These are phyloP conservation scores for Lactarius sanguifluus DNA, from an alignment of 768 basidiomycete genomes.

Conservation along the genomic window DNA sequence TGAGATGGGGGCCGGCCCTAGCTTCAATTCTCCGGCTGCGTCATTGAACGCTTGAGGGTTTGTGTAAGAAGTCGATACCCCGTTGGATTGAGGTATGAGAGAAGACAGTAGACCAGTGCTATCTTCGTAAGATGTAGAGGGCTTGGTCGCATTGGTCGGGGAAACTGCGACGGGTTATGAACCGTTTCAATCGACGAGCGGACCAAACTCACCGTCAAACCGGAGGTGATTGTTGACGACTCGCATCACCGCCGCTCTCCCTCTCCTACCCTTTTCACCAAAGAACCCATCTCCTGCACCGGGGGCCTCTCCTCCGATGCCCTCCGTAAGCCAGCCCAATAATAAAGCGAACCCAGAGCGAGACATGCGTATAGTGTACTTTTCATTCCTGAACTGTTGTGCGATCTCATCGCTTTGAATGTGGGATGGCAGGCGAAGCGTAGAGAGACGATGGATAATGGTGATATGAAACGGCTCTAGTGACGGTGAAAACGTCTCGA, in stretches of 20 bases:
- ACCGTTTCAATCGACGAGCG: constrained; percentile 29
- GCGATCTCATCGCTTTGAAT: constrained; percentile 81
- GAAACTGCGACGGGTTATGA: constrained; percentile 52
- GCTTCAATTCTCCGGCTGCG: constrained; percentile 74
- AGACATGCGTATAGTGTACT: constrained; percentile 87
- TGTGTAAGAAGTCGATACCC: constrained; percentile 48
- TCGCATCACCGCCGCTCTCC: constrained; percentile 85
- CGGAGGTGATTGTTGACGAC: constrained; percentile 93
- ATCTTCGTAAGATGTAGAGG: constrained; percentile 77
- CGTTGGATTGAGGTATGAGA: constrained; percentile 63
- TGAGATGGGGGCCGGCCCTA: constrained; percentile 77
- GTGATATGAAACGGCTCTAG: constrained; percentile 64
- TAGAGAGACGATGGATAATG: constrained; percentile 75
- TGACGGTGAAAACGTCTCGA: constrained; percentile 63
- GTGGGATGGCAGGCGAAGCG: constrained; percentile 78
- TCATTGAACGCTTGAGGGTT: constrained; percentile 75
- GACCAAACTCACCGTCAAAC: constrained; percentile 69
- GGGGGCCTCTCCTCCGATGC: constrained; percentile 79
- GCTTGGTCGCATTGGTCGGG: constrained; percentile 60
- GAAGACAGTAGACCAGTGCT: constrained; percentile 81
- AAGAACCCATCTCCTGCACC: constrained; percentile 78
- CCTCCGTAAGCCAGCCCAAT: constrained; percentile 95
- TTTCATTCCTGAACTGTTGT: constrained; percentile 83
- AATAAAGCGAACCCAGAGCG: constrained; percentile 89
- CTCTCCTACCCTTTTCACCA: constrained; percentile 79